Conservation (phyloP, 495 filamentous ascomycete species). For the Podospora anserina region DNA sequence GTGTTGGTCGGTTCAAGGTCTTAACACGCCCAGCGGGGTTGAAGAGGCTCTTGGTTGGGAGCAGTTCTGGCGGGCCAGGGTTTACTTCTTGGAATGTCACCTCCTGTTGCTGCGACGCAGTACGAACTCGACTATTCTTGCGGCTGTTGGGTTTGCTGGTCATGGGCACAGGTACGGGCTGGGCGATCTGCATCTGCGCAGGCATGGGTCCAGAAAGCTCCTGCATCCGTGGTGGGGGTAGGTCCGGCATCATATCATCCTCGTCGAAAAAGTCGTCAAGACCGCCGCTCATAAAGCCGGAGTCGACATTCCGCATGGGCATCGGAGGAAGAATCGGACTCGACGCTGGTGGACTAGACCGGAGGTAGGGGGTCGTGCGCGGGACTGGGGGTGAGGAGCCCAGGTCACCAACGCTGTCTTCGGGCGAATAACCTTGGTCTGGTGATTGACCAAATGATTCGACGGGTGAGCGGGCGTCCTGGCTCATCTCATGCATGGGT, state of each 20-base stretch:
- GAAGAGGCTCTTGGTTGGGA: conserved; percentile 46
- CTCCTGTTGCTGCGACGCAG: conserved; percentile 23
- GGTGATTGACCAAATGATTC: conserved; percentile 54
- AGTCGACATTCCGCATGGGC: conserved; percentile 58
- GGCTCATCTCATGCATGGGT: conserved; percentile 23
- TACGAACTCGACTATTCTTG: conserved; percentile 16
- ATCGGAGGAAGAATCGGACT: conserved; percentile 71
- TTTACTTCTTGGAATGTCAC: conserved; percentile 41
- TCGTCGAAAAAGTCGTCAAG: conserved; percentile 57
- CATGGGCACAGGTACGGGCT: conserved; percentile 13
- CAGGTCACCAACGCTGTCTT: conserved; percentile 59
- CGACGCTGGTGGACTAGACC: conserved; percentile 57
- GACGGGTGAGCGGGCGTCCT: conserved; percentile 42
- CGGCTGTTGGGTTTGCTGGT: conserved; percentile 15
- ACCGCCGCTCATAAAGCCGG: conserved; percentile 75
- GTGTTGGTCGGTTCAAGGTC: conserved; percentile 23
- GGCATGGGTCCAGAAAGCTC: conserved; percentile 17
- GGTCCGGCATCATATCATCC: conserved; percentile 28
- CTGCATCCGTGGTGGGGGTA: conserved; percentile 22
- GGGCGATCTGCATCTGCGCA: conserved; percentile 15
- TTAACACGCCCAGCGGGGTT: conserved; percentile 35
- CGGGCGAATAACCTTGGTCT: conserved; percentile 52
- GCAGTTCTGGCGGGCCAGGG: conserved; percentile 43
- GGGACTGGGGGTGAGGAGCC: conserved; percentile 77
- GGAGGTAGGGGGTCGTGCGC: conserved; percentile 44